phyloP scores from a whole-genome alignment of 2,329 filamentous ascomycete species.

The Myriangium duriaei region DNA sequence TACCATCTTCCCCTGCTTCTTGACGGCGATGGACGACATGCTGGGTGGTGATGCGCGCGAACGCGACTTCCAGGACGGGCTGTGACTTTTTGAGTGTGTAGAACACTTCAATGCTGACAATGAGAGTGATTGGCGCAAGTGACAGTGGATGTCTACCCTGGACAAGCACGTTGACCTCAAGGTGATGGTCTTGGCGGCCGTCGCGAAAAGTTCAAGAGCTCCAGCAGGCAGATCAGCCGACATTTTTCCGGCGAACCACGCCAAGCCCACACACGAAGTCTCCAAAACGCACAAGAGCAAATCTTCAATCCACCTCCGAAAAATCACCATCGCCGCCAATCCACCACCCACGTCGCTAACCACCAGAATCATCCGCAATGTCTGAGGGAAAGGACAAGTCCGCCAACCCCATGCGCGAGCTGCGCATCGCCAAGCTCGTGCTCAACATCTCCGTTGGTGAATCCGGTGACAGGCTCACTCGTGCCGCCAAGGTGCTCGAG shows the following conservation, averaged over 20 bases:
- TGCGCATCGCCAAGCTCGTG: slow-evolving; percentile 98
- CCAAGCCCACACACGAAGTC: slow-evolving; percentile 8
- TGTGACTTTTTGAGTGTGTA: too few relatives aligned
- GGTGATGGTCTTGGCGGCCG: slow-evolving; percentile 1
- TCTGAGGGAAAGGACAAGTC: slow-evolving; percentile 50
- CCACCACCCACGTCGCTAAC: too few relatives aligned
- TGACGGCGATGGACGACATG: slow-evolving; percentile 36
- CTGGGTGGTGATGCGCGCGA: slow-evolving; percentile 14
- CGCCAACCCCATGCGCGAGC: slow-evolving; percentile 98
- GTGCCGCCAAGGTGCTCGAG: slow-evolving; percentile 99
- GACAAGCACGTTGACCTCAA: background rate
- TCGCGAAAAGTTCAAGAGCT: slow-evolving; percentile 7
- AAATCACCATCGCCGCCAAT: slow-evolving; percentile 5
- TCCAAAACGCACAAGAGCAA: background rate
- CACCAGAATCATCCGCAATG: background rate
- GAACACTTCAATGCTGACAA: too few relatives aligned
- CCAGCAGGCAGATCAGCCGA: slow-evolving; percentile 5
- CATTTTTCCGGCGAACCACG: slow-evolving; percentile 2
- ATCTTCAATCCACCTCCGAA: slow-evolving; percentile 7
- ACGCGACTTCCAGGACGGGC: slow-evolving; percentile 6
- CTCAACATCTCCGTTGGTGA: slow-evolving; percentile 99
- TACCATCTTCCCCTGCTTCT: slow-evolving; percentile 99
- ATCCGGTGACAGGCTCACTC: slow-evolving; percentile 99
- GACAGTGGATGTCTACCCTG: background rate
- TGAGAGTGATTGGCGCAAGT: too few relatives aligned